Conservation (phyloP, 2,329 filamentous ascomycete genomes). For the Cladosporium sp. region DNA sequence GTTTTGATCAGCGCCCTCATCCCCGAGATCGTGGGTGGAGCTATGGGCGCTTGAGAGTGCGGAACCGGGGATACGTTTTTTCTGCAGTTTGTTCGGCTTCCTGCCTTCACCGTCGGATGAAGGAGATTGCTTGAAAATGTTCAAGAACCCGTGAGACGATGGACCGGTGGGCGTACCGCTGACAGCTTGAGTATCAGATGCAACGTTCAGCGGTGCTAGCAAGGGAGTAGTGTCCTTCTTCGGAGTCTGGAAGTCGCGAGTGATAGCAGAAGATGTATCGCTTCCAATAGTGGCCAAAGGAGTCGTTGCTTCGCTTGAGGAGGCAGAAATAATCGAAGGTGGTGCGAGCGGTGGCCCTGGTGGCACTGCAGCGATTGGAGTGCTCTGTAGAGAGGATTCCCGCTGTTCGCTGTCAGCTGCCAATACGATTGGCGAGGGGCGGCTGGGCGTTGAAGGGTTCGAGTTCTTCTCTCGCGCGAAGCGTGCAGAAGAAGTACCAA, state of each 20-base stretch:
- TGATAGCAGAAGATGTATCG: conserved; percentile 32
- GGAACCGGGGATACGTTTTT: conserved; percentile 78
- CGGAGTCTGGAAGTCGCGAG: conserved; percentile 33
- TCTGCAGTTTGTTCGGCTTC: conserved; percentile 86
- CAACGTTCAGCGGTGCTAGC: conserved; percentile 30
- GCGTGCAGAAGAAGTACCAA: conserved; percentile 64
- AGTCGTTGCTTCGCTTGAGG: conserved; percentile 41
- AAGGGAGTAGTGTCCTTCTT: conserved; percentile 41
- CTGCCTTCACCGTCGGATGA: conserved; percentile 54
- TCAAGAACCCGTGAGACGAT: conserved; percentile 52
- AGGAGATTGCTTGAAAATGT: conserved; percentile 70
- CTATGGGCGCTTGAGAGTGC: conserved; percentile 86
- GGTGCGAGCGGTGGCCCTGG: conserved; percentile 35
- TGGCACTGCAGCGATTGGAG: conserved; percentile 31
- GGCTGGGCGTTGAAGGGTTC: conserved; percentile 52
- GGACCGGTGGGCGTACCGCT: conserved; percentile 30
- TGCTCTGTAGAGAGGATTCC: conserved; percentile 35
- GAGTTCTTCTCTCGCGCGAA: conserved; percentile 58
- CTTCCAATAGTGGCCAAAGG: conserved; percentile 34
- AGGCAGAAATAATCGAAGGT: conserved; percentile 42
- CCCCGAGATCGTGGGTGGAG: conserved; percentile 67
- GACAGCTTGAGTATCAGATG: conserved; percentile 19
- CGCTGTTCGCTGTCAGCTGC: conserved; percentile 24
- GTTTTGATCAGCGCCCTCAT: conserved; percentile 32
- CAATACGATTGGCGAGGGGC: conserved; percentile 22